Evolutionary conservation across 805 yeast genomes (phyloP).

Genomic region (Pichia ethanolica): DNA sequence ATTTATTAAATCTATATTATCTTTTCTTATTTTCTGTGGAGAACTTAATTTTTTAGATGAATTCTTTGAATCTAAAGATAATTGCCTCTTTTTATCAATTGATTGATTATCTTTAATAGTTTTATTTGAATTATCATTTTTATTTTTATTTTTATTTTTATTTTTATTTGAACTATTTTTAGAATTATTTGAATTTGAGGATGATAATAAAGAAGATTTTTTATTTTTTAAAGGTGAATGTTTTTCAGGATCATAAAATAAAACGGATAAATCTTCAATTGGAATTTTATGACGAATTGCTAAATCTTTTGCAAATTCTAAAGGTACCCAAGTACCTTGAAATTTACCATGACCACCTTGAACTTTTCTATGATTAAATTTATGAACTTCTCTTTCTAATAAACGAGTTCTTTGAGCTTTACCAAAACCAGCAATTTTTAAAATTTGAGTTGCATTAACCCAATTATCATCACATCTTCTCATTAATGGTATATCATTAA

Average conservation of each 20-base stretch:
- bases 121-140: no score
- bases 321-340: conserved; percentile 84
- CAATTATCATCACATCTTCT: conserved; percentile 86
- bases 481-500: conserved; percentile 75
- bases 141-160: neutral
- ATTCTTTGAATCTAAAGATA: neutral
- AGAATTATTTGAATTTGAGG: neutral
- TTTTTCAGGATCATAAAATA: conserved; percentile 45
- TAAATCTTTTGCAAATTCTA: conserved; percentile 53
- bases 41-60: neutral
- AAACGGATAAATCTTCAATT: conserved; percentile 44
- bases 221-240: conserved; percentile 37
- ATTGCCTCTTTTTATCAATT: conserved; percentile 10
- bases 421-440: conserved; percentile 70
- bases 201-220: conserved; percentile 15
- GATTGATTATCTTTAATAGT: no score
- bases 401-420: conserved; percentile 75
- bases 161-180: neutral
- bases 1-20: neutral
- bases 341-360: conserved; percentile 84
- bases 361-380: conserved; percentile 59
- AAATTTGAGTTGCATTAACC: conserved; percentile 83
- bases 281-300: conserved; percentile 45
- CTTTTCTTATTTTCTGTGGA: conserved; percentile 1
- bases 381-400: conserved; percentile 67